Base-by-base conservation (phyloP, 2,329 filamentous ascomycete genomes). In the Alternaria sp. region DNA sequence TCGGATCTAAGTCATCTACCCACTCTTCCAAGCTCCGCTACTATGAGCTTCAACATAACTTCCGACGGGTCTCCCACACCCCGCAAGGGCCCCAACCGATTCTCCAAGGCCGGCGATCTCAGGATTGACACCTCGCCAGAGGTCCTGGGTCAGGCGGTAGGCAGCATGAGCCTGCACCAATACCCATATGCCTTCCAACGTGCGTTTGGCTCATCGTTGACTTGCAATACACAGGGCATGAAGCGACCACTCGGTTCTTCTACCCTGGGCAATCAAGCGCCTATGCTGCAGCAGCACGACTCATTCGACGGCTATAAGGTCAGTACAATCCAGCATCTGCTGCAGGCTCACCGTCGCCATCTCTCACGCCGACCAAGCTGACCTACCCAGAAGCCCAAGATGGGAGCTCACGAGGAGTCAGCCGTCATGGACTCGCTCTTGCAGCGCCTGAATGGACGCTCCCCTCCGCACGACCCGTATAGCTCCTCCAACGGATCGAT, bases 381-480 rank as follows among this genome's bases (percentile, higher is more conserved):
- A 84, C 76, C 71, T 71, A 56, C 71, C 62, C 71, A 83, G 80
- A 83, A 83, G 81, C 78, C 82, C 74, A 85, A 85, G 73, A 65
- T 83, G 65, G 82, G 84, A 77, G 64, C 69, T 65, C 57, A 78
- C 67, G 67, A 73, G 9, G 73, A 74, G 17, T 56, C 64, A 9
- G 65, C 72, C 10, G 70, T 76, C 55, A 75, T 79, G 64, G 92
- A 96, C 72, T 89, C 89, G 63, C 87, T 93, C 55, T 83, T 93
- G 67, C 88, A 90, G 59, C 91, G 90, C 75, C 85, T 95, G 51
- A 88, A 88, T n/a, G 89, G 93, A 77, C 73, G 71, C 7, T 75
- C 76, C 3, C 73, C 75, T 26, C 72, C 76, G 4, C 66, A 70
- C 5, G 70, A 78, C 28, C 90, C 93, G 73, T 88, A 77, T 88